Evolutionary conservation across 169 alveolate species (phyloP).

Genomic region (Cryptosporidium sp.): DNA sequence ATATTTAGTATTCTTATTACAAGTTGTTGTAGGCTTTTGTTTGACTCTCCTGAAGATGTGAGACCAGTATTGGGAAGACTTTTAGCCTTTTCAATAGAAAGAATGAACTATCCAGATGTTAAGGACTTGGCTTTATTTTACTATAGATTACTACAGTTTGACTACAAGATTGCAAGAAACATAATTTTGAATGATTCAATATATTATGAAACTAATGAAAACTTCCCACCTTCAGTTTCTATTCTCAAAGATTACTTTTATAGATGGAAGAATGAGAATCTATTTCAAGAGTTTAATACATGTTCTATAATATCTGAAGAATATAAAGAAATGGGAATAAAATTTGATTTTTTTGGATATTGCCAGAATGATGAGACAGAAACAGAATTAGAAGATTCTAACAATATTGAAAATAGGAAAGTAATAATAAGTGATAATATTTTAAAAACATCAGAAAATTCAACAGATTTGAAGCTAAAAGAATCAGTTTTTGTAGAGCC

Average conservation of each 20-base stretch:
- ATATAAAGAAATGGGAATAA: not conserved
- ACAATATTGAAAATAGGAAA: not conserved
- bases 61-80: conserved; percentile 40
- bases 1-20: conserved; percentile 34
- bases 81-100: conserved; percentile 32
- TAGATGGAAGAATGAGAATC: conserved; percentile 25
- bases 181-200: not conserved
- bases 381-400: not conserved
- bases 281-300: conserved; percentile 29
- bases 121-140: conserved; percentile 71
- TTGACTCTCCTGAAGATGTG: conserved; percentile 40
- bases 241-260: conserved; percentile 34
- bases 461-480: not conserved
- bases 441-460: not conserved
- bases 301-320: conserved; percentile 12
- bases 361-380: not conserved
- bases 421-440: not conserved
- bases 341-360: conserved; percentile 33
- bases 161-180: conserved; percentile 27
- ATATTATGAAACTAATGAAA: not conserved
- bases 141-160: conserved; percentile 51
- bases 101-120: conserved; percentile 51
- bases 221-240: not conserved
- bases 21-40: conserved; percentile 57
- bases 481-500: conserved; percentile 20